Percentiles rank a stretch among this genome's conserved stretches.
phyloP scores from a whole-genome alignment of 768 basidiomycete species.

The Lentinula sp. region DNA sequence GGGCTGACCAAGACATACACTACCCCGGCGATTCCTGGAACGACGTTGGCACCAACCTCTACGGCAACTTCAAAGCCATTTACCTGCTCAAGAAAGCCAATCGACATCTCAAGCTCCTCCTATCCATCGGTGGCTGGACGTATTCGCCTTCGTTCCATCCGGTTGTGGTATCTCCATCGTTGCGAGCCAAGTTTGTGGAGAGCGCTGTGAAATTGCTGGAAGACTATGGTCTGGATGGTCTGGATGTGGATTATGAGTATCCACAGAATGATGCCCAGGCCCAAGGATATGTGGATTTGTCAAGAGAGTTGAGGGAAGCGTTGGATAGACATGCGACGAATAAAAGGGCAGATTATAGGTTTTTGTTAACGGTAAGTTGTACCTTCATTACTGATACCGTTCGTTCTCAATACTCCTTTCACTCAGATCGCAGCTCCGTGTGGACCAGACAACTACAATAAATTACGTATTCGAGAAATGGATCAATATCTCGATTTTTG shows the following conservation, averaged over 20 bases:
- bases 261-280: slow-evolving; percentile 77
- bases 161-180: slow-evolving; percentile 57
- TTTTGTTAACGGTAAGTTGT: slow-evolving; percentile 63
- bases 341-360: slow-evolving; percentile 53
- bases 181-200: slow-evolving; percentile 73
- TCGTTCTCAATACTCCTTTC: slow-evolving; percentile 4
- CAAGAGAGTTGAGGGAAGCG: slow-evolving; percentile 67
- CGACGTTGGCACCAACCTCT: slow-evolving; percentile 83
- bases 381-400: neutral
- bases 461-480: slow-evolving; percentile 78
- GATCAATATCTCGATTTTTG: slow-evolving; percentile 86
- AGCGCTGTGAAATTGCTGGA: slow-evolving; percentile 77
- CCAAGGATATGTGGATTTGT: slow-evolving; percentile 73
- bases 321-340: slow-evolving; percentile 68
- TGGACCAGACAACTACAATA: slow-evolving; percentile 80
- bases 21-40: slow-evolving; percentile 96
- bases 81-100: slow-evolving; percentile 86
- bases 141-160: slow-evolving; percentile 86
- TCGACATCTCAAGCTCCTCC: slow-evolving; percentile 70
- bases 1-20: slow-evolving; percentile 98
- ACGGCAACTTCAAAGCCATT: slow-evolving; percentile 92
- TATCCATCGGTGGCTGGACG: slow-evolving; percentile 96
- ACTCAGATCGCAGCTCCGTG: slow-evolving; percentile 86
- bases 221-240: slow-evolving; percentile 88
- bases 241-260: slow-evolving; percentile 94